A percentile compares a stretch with the other conserved stretches of the same genome.
These are phyloP conservation scores for Polyplosphaeria fusca DNA, from an alignment of 495 filamentous ascomycete species.

Conservation along the genomic window DNA sequence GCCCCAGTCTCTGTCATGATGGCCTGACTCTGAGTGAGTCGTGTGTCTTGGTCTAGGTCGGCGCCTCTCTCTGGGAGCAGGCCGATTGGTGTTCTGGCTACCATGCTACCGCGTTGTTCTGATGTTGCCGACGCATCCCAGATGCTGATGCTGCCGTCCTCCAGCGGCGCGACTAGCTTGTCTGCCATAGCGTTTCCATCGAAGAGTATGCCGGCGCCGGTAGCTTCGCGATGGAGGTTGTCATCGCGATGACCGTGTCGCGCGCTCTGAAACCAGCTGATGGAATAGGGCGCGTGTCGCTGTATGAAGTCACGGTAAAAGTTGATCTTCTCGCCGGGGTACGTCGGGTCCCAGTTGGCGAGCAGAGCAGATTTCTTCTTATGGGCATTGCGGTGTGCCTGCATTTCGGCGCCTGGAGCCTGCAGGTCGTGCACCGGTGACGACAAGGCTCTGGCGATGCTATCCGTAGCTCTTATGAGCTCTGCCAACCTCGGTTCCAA, in stretches of 20 bases:
- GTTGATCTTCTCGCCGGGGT: conserved; percentile 62
- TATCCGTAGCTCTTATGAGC: conserved; percentile 37
- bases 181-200: conserved; percentile 51
- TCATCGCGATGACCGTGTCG: conserved; percentile 37
- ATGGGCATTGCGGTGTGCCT: conserved; percentile 35
- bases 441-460: conserved; percentile 28
- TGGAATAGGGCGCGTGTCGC: conserved; percentile 66
- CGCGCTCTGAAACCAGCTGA: conserved; percentile 62
- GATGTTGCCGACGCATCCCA: conserved; percentile 72
- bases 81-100: conserved; percentile 62
- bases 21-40: conserved; percentile 41
- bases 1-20: conserved; percentile 63
- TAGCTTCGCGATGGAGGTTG: conserved; percentile 46
- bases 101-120: conserved; percentile 59
- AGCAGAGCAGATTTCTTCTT: conserved; percentile 53
- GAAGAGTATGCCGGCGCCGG: conserved; percentile 65
- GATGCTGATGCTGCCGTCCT: conserved; percentile 79
- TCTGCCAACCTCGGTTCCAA: conserved; percentile 34
- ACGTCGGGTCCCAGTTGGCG: conserved; percentile 79
- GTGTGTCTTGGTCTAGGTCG: conserved; percentile 40
- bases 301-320: conserved; percentile 92
- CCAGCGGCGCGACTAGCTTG: conserved; percentile 72
- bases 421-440: conserved; percentile 15
- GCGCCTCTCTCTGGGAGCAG: conserved; percentile 49
- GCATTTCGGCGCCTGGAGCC: conserved; percentile 37